Evolutionary conservation across 805 yeast species (phyloP).

Genomic region (Kazachstania viticola): DNA sequence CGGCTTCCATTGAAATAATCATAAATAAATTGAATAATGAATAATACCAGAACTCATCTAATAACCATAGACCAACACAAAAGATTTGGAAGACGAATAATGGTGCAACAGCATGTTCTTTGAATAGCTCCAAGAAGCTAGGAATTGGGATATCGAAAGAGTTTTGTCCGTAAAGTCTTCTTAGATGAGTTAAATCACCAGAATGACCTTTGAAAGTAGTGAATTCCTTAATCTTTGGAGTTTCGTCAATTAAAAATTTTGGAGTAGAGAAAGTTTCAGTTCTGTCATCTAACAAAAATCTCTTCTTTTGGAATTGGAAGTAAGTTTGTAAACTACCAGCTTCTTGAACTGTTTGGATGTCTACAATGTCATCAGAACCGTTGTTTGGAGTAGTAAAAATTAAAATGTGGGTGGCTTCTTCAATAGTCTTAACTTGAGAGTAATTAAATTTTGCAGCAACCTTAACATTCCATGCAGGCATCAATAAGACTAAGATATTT

Average conservation of each 20-base stretch:
- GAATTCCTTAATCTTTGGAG: slow-evolving; percentile 44
- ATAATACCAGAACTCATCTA: slow-evolving; percentile 95
- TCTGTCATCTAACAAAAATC: slow-evolving; percentile 58
- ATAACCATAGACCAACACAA: slow-evolving; percentile 89
- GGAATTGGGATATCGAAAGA: slow-evolving; percentile 93
- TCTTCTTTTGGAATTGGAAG: slow-evolving; percentile 84
- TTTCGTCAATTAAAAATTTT: slow-evolving; percentile 47
- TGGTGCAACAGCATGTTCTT: slow-evolving; percentile 97
- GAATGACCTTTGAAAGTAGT: slow-evolving; percentile 44
- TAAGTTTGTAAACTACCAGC: slow-evolving; percentile 53
- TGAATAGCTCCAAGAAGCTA: slow-evolving; percentile 77
- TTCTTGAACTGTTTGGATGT: slow-evolving; percentile 41
- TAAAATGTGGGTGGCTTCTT: slow-evolving; percentile 60
- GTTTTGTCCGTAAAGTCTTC: slow-evolving; percentile 69
- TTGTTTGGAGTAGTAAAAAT: slow-evolving; percentile 74
- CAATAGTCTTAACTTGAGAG: slow-evolving; percentile 36
- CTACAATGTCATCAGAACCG: slow-evolving; percentile 74
- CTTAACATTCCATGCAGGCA: slow-evolving; percentile 89
- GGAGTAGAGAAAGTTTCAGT: slow-evolving; percentile 65
- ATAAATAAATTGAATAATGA: slow-evolving; percentile 84
- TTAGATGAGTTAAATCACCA: slow-evolving; percentile 38
- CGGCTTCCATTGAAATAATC: slow-evolving; percentile 86
- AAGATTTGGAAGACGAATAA: slow-evolving; percentile 93
- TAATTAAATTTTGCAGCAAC: slow-evolving; percentile 65
- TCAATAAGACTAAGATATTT: slow-evolving; percentile 67